Evolutionary conservation across 2,329 filamentous ascomycete species (phyloP), one percentile per base, ranked within the genome.

Genomic region (Colletotrichum australisinense): DNA sequence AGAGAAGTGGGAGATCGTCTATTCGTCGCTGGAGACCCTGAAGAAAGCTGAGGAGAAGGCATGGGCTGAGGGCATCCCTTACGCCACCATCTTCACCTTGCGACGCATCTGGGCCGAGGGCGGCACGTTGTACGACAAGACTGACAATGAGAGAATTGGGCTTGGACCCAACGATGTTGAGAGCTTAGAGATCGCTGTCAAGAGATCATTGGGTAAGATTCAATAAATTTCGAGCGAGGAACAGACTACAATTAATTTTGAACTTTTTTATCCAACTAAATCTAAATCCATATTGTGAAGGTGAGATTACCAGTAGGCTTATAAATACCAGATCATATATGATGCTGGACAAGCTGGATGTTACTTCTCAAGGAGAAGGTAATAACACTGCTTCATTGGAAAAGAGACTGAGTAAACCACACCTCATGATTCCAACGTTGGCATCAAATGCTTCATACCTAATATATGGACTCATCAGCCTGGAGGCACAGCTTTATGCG

Each of bases 91-190:
- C 1, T 85, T 87, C 62, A 94, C 93, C 0, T 82, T 95, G 75
- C 84, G 91, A 58, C 84, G 93, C 22, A 95, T 95, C 63, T 95
- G 93, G 93, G 88, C 89, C 0, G 89, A 93, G 77, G 93, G 93
- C 0, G 91, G 91, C 1, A 95, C 93, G 0, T 80, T 94, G 58
- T 94, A 95, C 78, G 88, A 90, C 1, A 88, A 89, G 81, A 88
- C 91, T 67, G 92, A 94, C 78, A 94, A 95, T 77, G 87, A 85
- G 32, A 76, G 86, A 1, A 86, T 94, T 66, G 89, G 86, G 0
- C 49, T 88, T 12, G 77, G 79, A 7, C 85, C 85, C 4, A 86
- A 85, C 9, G 83, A 88, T 30, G 80, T 88, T 64, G 89, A 92
- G 70, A 87, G 85, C 0, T 78, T 94, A 74, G 81, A 80, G 63